Percentiles rank a stretch among this genome's conserved stretches.
Evolutionary conservation across 2,329 filamentous ascomycete species (phyloP).

Genomic region (Trichoderma harzianum): DNA sequence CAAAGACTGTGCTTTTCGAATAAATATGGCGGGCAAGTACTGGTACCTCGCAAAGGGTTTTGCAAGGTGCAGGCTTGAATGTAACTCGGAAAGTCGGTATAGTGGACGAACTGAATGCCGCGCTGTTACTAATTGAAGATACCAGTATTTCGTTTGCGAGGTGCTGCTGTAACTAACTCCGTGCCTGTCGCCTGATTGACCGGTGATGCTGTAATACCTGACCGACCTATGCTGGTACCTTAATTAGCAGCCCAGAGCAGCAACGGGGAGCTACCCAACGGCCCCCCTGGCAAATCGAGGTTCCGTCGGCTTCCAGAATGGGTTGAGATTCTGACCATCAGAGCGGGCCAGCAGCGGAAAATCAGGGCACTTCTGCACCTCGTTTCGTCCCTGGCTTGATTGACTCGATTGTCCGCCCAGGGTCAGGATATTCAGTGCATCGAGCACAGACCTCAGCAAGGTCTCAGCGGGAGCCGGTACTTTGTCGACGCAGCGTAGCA

Average conservation of each 20-base stretch:
- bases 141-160: neutral
- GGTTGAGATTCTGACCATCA: neutral
- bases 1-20: neutral
- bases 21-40: neutral
- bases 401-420: neutral
- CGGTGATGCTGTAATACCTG: neutral
- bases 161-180: neutral
- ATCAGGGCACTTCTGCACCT: neutral
- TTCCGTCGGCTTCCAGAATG: constrained; percentile 7
- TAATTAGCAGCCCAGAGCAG: neutral
- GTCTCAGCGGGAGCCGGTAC: neutral
- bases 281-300: neutral
- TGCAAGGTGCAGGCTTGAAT: neutral
- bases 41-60: neutral
- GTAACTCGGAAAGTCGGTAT: neutral
- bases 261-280: neutral
- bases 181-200: neutral
- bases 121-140: neutral
- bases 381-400: neutral
- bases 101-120: neutral
- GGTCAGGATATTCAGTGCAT: neutral
- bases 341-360: neutral
- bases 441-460: neutral
- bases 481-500: neutral
- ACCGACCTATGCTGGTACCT: neutral